A percentile compares a stretch with the other conserved stretches of the same genome.
Evolutionary conservation across 306 rosid genomes (phyloP).

Genomic region (Cotoneaster glaucophyllus): DNA sequence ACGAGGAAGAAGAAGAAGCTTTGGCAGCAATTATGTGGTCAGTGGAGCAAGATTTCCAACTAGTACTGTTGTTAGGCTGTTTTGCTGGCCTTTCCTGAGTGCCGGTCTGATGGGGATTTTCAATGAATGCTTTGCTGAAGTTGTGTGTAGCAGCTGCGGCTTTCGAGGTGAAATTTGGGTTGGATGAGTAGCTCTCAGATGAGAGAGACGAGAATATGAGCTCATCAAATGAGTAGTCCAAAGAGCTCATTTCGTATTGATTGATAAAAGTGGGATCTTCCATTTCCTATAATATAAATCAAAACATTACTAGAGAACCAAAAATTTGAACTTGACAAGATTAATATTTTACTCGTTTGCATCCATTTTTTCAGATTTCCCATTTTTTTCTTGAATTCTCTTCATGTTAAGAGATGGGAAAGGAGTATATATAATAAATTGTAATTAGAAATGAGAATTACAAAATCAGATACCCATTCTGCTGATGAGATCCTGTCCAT

Average conservation of each 20-base stretch:
- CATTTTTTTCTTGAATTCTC: not conserved
- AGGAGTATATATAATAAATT: not conserved
- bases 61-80: conserved; percentile 25
- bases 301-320: not conserved
- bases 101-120: not conserved
- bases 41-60: conserved; percentile 29
- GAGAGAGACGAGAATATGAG: conserved; percentile 27
- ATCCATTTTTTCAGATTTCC: not conserved
- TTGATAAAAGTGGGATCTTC: conserved; percentile 17
- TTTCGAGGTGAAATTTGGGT: conserved; percentile 10
- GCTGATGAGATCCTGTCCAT: conserved; percentile 31
- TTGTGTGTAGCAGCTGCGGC: not conserved
- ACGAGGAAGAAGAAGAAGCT: conserved; percentile 30
- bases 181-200: conserved; percentile 29
- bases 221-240: conserved; percentile 31
- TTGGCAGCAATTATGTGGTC: conserved; percentile 4
- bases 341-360: not conserved
- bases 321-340: not conserved
- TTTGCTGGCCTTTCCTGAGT: conserved; percentile 19
- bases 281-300: conserved; percentile 13
- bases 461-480: conserved; percentile 34
- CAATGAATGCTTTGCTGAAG: not conserved
- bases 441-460: not conserved
- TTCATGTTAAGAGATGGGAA: not conserved
- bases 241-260: conserved; percentile 20